Evolutionary conservation across 208 protist species (phyloP).

Genomic region (Wallacemonas sp.): DNA sequence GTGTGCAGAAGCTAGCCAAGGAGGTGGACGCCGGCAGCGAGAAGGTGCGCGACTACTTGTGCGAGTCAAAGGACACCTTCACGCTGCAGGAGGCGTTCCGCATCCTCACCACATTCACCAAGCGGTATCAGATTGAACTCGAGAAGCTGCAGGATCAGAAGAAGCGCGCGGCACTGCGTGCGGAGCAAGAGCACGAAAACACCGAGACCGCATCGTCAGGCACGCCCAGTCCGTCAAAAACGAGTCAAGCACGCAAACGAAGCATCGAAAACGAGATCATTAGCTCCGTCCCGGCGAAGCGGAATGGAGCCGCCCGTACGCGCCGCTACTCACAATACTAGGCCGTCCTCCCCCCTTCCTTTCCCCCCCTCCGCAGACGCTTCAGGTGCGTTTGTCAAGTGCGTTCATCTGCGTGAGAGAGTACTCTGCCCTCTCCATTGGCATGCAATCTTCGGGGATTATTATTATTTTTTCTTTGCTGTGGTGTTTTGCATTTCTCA

Average conservation of each 20-base stretch:
- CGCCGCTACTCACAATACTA: slow-evolving; percentile 12
- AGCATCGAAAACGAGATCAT: slow-evolving; percentile 10
- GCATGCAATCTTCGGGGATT: too few species aligned
- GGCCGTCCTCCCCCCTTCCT: not conserved
- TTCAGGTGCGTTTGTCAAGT: too few species aligned
- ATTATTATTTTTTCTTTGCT: too few species aligned
- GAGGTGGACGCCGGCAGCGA: slow-evolving; percentile 47
- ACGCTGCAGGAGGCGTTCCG: slow-evolving; percentile 60
- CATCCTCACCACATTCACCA: slow-evolving; percentile 55
- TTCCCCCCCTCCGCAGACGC: too few species aligned
- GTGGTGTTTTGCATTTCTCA: too few species aligned
- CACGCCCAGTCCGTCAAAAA: not conserved
- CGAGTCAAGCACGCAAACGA: not conserved
- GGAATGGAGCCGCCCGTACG: not conserved
- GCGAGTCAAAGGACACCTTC: slow-evolving; percentile 50
- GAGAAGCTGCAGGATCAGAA: slow-evolving; percentile 18
- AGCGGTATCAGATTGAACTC: slow-evolving; percentile 52
- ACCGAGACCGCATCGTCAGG: too few species aligned
- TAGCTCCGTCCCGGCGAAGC: not conserved
- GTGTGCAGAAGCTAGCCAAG: slow-evolving; percentile 45
- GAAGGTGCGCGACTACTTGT: slow-evolving; percentile 49
- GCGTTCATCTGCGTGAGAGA: too few species aligned
- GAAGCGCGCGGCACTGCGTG: slow-evolving; percentile 7
- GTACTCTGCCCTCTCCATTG: too few species aligned
- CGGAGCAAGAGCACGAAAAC: not conserved